Conservation (phyloP, 208 protist genomes). For the Spongospora subterranea region DNA sequence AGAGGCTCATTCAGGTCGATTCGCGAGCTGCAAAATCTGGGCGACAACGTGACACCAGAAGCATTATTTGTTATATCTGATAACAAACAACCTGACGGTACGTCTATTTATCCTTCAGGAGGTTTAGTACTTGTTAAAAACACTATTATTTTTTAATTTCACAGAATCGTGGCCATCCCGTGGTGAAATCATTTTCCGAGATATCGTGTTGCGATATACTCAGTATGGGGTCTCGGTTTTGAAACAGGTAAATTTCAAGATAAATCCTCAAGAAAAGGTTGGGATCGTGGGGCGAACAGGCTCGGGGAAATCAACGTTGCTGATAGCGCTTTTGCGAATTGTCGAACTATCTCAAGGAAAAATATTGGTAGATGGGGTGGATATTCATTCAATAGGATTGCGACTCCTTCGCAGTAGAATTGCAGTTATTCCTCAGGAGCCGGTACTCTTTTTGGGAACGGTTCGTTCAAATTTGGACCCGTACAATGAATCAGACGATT, state of each 20-base stretch:
- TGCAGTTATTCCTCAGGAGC: conserved; percentile 97
- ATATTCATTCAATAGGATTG: conserved; percentile 84
- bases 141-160: too few species aligned
- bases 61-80: conserved; percentile 72
- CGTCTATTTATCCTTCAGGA: too few species aligned
- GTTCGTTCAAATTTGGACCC: conserved; percentile 91
- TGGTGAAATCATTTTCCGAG: conserved; percentile 64
- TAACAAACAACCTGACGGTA: conserved; percentile 66
- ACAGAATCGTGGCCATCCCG: neutral
- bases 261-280: conserved; percentile 74
- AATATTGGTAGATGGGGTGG: conserved; percentile 85
- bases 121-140: too few species aligned
- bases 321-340: conserved; percentile 84
- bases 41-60: conserved; percentile 64
- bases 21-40: neutral
- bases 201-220: conserved; percentile 59
- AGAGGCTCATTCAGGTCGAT: conserved; percentile 1
- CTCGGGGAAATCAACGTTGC: conserved; percentile 79
- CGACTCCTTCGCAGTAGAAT: conserved; percentile 86
- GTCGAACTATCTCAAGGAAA: conserved; percentile 75
- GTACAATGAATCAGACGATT: conserved; percentile 76
- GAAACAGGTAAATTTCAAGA: conserved; percentile 50
- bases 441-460: conserved; percentile 90
- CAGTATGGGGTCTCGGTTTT: conserved; percentile 40
- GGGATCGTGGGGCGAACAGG: conserved; percentile 87